Conservation (phyloP, 352 stramenopile genomes). For the Globisporangium paddicum region DNA sequence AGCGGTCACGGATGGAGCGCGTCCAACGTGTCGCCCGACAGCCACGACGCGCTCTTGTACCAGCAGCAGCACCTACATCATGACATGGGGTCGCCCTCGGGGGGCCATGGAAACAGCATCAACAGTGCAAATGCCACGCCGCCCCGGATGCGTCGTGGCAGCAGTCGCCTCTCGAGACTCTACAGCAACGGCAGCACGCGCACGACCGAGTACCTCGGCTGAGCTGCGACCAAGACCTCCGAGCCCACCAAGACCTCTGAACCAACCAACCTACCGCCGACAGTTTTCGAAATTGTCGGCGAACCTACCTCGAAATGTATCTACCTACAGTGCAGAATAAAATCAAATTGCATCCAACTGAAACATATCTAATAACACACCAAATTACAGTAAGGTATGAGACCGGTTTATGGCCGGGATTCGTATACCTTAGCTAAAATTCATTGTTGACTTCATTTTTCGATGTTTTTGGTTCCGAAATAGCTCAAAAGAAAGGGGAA, state of each 20-base stretch:
- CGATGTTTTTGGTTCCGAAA: too few species aligned
- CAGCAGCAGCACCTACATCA: conserved; percentile 24
- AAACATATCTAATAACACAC: background rate
- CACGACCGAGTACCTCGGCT: conserved; percentile 21
- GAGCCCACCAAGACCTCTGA: background rate
- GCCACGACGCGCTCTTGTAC: conserved; percentile 13
- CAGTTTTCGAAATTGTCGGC: background rate
- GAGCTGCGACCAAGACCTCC: too few species aligned
- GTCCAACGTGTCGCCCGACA: background rate
- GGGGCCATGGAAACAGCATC: conserved; percentile 15
- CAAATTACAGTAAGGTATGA: too few species aligned
- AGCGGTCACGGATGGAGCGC: conserved; percentile 40
- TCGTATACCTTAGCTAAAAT: too few species aligned
- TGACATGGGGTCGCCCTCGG: background rate
- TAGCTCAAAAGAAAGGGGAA: too few species aligned
- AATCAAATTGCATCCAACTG: background rate
- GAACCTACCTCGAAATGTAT: background rate
- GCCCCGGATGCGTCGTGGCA: background rate
- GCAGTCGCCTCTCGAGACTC: conserved; percentile 10
- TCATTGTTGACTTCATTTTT: too few species aligned
- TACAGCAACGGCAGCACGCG: conserved; percentile 19
- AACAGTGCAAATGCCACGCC: conserved; percentile 6
- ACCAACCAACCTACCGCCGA: background rate
- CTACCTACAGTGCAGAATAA: background rate
- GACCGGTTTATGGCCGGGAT: too few species aligned